Percentiles rank a stretch among this genome's conserved stretches.
Evolutionary conservation across 495 filamentous ascomycete genomes (phyloP).

Genomic region (Aspergillus nanangensis): DNA sequence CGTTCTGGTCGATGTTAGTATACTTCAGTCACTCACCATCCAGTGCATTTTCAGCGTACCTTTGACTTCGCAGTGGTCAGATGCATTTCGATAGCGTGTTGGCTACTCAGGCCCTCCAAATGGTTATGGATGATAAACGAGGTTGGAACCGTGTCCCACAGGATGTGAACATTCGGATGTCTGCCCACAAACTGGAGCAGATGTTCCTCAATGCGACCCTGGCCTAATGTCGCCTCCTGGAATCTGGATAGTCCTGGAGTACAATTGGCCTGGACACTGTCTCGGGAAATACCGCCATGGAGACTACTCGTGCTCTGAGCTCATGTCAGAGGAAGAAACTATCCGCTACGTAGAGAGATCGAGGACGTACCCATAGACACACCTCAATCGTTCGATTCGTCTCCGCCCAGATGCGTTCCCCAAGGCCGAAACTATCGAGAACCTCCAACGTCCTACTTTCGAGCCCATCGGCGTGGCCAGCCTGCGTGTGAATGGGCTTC

Average conservation of each 20-base stretch:
- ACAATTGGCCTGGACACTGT: constrained; percentile 1
- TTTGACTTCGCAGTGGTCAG: not conserved
- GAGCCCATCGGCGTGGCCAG: constrained; percentile 12
- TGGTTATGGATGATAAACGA: constrained; percentile 18
- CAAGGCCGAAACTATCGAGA: constrained; percentile 57
- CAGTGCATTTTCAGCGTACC: not conserved
- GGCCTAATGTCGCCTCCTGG: constrained; percentile 45
- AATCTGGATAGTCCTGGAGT: constrained; percentile 35
- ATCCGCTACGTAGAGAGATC: not conserved
- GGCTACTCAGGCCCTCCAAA: constrained; percentile 33
- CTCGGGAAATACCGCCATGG: not conserved
- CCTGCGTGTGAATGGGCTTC: constrained; percentile 7
- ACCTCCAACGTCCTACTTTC: constrained; percentile 48
- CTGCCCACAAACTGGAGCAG: constrained; percentile 40
- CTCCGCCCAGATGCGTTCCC: constrained; percentile 51
- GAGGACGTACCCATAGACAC: constrained; percentile 19
- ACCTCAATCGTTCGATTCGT: constrained; percentile 44
- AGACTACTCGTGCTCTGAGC: not conserved
- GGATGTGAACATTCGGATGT: constrained; percentile 25
- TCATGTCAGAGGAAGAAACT: not conserved
- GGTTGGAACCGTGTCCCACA: constrained; percentile 36
- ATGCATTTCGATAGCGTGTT: constrained; percentile 35
- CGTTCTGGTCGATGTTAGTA: not conserved
- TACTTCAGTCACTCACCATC: not conserved
- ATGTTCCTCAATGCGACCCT: constrained; percentile 48